Base-by-base conservation (phyloP, 305 asterid genomes). In the Fraxinus sp. region DNA sequence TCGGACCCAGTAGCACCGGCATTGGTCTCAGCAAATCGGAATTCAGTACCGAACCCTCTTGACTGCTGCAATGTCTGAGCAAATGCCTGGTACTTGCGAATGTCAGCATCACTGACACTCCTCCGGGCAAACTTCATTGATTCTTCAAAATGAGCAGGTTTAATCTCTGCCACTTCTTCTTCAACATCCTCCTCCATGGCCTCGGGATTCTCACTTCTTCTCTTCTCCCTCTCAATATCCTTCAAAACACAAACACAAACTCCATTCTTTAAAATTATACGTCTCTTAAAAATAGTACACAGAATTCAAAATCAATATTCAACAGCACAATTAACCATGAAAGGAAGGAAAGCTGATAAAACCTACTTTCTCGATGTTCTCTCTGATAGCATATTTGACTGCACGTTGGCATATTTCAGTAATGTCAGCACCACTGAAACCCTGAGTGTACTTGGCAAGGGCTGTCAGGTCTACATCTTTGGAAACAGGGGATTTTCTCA, bases 61-160 rank as follows among this genome's bases (percentile, higher is more conserved):
- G 94, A 89, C 41, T 91, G 94, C 89, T 91, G 94, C 87, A 91
- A 79, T 0, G 94, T 91, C 87, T 91, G 94, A 83, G 94, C 93
- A 83, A 90, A 89, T 7, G 90, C 89, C 86, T 89, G 93, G 64
- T 89, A 90, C 87, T 90, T 90, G 62, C 92, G 93, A 62, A 89
- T 89, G 35, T 90, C 93, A 13, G 92, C 91, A 80, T 89, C 92
- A 30, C 92, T 89, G 59, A 90, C 93, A 78, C 93, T 90, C 87
- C 94, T 81, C 32, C 94, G 73, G 1, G 93, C 94, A 66, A 79
- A 91, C 86, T 91, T 91, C 92, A 91, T 89, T 1, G 92, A 89
- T 71, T 91, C 94, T 85, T 91, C 92, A 80, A 91, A 89, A 77
- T 89, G 94, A 2, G 89, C 82, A 5, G 92, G 90, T 78, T 77